A percentile compares a stretch with the other conserved stretches of the same genome.
Evolutionary conservation across 2,329 filamentous ascomycete genomes (phyloP).

Genomic region (Aspergillus aculeatinus): DNA sequence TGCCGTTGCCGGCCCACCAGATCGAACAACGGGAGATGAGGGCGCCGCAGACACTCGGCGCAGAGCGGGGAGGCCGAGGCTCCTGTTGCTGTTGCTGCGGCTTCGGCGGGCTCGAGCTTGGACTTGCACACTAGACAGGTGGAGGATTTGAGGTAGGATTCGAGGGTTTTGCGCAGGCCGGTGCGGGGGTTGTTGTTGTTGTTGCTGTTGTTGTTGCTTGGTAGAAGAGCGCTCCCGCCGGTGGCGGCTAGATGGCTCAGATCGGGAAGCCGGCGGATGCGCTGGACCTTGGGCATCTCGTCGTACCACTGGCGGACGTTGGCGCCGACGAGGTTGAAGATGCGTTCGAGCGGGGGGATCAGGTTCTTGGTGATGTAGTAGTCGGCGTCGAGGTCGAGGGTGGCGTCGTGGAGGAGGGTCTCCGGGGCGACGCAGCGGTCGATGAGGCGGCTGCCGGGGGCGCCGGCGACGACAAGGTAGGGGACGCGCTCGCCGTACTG

Average conservation of each 20-base stretch:
- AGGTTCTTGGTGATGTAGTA: constrained; percentile 98
- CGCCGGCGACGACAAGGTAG: constrained; percentile 88
- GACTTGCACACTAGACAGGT: constrained; percentile 74
- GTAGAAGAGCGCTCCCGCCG: constrained; percentile 36
- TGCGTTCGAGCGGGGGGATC: constrained; percentile 90
- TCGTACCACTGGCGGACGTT: constrained; percentile 91
- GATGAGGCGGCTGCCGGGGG: constrained; percentile 78
- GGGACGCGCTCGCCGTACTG: constrained; percentile 95
- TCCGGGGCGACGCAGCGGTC: constrained; percentile 91
- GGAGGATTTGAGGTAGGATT: constrained; percentile 83
- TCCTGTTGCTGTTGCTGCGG: background rate
- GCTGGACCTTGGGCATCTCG: constrained; percentile 90
- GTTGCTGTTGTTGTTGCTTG: background rate
- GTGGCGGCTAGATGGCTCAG: constrained; percentile 27
- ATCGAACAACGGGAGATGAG: constrained; percentile 60
- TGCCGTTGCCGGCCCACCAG: constrained; percentile 62
- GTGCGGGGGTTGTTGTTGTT: background rate
- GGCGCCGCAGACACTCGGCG: constrained; percentile 34
- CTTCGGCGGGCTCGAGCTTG: constrained; percentile 51
- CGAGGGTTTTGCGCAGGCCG: constrained; percentile 66
- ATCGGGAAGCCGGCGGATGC: constrained; percentile 63
- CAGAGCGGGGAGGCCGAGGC: constrained; percentile 37
- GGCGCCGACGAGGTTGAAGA: constrained; percentile 93
- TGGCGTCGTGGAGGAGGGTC: constrained; percentile 70
- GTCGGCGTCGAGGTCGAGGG: constrained; percentile 82